Evolutionary conservation across 257 asterid genomes (phyloP).

Genomic region (Prunella vulgaris): DNA sequence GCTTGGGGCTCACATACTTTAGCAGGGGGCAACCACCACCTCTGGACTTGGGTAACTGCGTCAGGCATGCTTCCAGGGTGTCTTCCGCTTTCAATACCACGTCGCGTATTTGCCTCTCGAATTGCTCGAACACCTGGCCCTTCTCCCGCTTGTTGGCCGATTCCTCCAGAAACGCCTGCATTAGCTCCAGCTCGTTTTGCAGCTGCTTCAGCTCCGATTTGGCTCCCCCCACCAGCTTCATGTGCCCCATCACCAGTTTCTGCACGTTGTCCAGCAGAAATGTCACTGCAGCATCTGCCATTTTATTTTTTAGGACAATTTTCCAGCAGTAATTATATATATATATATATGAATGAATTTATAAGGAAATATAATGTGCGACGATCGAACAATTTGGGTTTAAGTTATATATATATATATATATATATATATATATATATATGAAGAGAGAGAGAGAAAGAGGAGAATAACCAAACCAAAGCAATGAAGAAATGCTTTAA

Average conservation of each 20-base stretch:
- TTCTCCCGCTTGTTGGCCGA: constrained; percentile 14
- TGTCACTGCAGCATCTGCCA: constrained; percentile 28
- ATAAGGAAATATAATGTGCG: too few species aligned
- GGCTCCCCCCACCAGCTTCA: constrained; percentile 2
- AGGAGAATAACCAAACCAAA: too few species aligned
- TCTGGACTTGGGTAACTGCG: too few species aligned
- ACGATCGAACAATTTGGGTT: too few species aligned
- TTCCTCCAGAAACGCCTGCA: constrained; percentile 17
- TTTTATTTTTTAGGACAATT: background rate
- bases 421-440: too few species aligned
- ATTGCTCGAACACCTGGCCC: constrained; percentile 11
- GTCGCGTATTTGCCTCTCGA: constrained; percentile 19
- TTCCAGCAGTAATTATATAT: too few species aligned
- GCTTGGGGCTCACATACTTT: too few species aligned
- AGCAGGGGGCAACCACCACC: too few species aligned
- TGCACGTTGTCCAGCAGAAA: constrained; percentile 26
- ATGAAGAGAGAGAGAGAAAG: too few species aligned
- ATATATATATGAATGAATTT: too few species aligned
- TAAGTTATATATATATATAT: too few species aligned
- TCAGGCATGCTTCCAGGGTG: constrained; percentile 22
- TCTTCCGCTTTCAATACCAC: constrained; percentile 25
- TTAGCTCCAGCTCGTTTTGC: constrained; percentile 17
- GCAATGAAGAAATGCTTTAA: too few species aligned
- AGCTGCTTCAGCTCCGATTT: constrained; percentile 17
- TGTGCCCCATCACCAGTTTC: background rate